A percentile compares a stretch with the other conserved stretches of the same genome.
Evolutionary conservation across 768 basidiomycete genomes (phyloP).

Genomic region (Solioccasus polychromus): DNA sequence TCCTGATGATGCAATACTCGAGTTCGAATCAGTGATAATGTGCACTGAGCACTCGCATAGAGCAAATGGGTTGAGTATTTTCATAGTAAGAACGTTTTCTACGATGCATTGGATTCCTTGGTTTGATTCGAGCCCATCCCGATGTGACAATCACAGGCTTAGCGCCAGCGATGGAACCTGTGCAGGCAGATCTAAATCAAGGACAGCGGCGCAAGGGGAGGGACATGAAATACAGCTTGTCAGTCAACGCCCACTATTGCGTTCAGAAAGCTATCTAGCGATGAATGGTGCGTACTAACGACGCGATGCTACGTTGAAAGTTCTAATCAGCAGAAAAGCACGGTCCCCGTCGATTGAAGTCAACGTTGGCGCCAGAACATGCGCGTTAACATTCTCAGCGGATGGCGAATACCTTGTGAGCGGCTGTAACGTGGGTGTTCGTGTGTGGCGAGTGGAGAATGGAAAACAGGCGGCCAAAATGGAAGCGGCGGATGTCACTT

Average conservation of each 20-base stretch:
- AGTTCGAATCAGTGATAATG: no score
- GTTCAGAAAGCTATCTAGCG: no score
- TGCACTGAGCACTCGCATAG: no score
- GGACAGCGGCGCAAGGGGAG: no score
- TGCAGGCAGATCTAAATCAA: no score
- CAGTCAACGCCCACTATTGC: no score
- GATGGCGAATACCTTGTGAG: background rate
- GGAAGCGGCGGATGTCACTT: background rate
- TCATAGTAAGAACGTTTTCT: no score
- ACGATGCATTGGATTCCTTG: background rate
- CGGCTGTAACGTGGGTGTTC: background rate
- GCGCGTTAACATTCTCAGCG: background rate
- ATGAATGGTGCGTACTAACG: background rate
- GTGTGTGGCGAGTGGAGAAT: conserved; percentile 3
- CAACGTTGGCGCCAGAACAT: background rate
- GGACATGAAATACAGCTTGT: no score
- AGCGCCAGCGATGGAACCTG: no score
- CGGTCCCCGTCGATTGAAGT: background rate
- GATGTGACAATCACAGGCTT: background rate
- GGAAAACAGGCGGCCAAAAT: background rate
- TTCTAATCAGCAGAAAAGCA: background rate
- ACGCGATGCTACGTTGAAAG: background rate
- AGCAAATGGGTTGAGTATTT: no score
- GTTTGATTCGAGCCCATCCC: no score
- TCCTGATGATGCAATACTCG: no score